phyloP scores from a whole-genome alignment of 768 basidiomycete species.

The Hortiboletus campestris region DNA sequence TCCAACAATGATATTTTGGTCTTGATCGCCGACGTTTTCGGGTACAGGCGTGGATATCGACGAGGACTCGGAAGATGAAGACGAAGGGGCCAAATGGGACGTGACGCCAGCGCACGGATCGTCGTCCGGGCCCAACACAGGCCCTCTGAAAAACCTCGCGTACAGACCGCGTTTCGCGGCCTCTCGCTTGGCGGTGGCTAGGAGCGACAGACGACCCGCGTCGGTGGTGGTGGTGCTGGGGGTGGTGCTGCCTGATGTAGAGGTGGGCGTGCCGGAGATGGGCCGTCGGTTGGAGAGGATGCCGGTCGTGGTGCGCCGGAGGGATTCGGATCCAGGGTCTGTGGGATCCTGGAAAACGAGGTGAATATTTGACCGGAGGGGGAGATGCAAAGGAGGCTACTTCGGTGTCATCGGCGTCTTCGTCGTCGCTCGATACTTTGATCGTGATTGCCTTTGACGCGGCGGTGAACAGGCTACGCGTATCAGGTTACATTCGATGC shows the following conservation, averaged over 20 bases:
- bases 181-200: slow-evolving; percentile 71
- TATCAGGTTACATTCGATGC: not conserved
- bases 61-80: not conserved
- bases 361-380: not conserved
- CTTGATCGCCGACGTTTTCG: not conserved
- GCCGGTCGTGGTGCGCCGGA: slow-evolving; percentile 68
- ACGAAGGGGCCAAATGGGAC: not conserved
- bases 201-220: slow-evolving; percentile 42
- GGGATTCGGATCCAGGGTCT: slow-evolving; percentile 14
- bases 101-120: not conserved
- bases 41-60: not conserved
- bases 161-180: slow-evolving; percentile 77
- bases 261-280: slow-evolving; percentile 44
- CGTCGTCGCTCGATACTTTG: slow-evolving; percentile 54
- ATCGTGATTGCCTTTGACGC: slow-evolving; percentile 83
- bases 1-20: not conserved
- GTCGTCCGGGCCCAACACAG: slow-evolving; percentile 54
- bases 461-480: slow-evolving; percentile 60
- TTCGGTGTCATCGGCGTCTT: slow-evolving; percentile 36
- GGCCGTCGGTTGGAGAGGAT: slow-evolving; percentile 75
- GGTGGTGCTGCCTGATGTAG: slow-evolving; percentile 44
- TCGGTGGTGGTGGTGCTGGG: slow-evolving; percentile 26
- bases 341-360: slow-evolving; percentile 12
- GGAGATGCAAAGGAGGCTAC: not conserved
- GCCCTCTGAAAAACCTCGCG: slow-evolving; percentile 77